Conservation (phyloP, 768 basidiomycete species). For the Neoboletus subvelutipes region DNA sequence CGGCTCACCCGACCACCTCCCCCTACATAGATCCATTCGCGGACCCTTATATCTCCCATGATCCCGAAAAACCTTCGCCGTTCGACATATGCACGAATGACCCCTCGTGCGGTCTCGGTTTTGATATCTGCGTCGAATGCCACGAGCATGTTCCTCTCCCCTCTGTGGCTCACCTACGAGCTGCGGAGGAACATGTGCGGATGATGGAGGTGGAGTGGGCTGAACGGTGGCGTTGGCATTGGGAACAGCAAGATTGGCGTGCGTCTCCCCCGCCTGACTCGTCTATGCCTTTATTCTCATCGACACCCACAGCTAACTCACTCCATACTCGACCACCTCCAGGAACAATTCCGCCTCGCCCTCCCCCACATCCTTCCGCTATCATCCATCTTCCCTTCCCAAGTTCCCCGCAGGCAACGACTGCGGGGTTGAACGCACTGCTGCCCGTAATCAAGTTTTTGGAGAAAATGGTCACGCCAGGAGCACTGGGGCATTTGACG, state of each 20-base stretch:
- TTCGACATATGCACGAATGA: slow-evolving; percentile 41
- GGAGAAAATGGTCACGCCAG: slow-evolving; percentile 61
- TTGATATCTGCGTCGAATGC: slow-evolving; percentile 86
- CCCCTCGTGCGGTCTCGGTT: slow-evolving; percentile 58
- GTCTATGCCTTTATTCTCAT: background rate
- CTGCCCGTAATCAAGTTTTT: slow-evolving; percentile 67
- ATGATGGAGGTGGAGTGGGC: slow-evolving; percentile 68
- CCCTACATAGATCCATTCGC: slow-evolving; percentile 18
- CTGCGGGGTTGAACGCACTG: slow-evolving; percentile 54
- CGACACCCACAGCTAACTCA: slow-evolving; percentile 12
- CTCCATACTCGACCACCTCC: background rate
- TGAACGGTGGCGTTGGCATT: slow-evolving; percentile 36
- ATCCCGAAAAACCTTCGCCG: slow-evolving; percentile 29
- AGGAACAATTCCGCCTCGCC: slow-evolving; percentile 49
- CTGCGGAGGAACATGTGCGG: slow-evolving; percentile 72
- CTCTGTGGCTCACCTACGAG: slow-evolving; percentile 58
- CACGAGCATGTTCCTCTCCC: slow-evolving; percentile 81
- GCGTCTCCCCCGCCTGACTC: background rate
- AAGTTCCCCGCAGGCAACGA: slow-evolving; percentile 56
- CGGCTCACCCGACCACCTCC: background rate
- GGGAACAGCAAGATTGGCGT: slow-evolving; percentile 19
- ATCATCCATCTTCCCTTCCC: slow-evolving; percentile 78
- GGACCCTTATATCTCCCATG: slow-evolving; percentile 13
- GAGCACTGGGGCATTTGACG: slow-evolving; percentile 21
- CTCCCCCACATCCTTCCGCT: slow-evolving; percentile 68